Percentiles rank a stretch among this genome's conserved stretches.
Conservation (phyloP, 179 eudicot genomes). For the Beta corolliflora region DNA sequence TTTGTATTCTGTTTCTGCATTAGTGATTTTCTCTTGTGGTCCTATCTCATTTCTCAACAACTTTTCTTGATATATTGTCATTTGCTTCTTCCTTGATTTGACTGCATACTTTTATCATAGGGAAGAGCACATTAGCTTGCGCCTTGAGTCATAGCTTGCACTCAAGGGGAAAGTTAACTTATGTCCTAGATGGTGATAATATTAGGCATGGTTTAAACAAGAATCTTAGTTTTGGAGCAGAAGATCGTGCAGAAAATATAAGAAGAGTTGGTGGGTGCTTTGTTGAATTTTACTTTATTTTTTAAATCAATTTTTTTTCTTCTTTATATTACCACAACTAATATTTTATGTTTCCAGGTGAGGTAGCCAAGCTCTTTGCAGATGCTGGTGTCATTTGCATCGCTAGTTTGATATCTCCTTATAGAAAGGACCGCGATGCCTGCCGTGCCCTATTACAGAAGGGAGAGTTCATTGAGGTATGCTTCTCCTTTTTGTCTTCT, state of each 20-base stretch:
- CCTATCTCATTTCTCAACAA: background rate
- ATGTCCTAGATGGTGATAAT: slow-evolving; percentile 58
- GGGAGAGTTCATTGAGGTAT: slow-evolving; percentile 94
- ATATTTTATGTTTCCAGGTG: slow-evolving; percentile 45
- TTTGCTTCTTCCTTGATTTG: slow-evolving; percentile 8
- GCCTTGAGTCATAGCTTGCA: slow-evolving; percentile 48
- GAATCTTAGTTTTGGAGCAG: slow-evolving; percentile 44
- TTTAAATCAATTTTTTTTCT: background rate
- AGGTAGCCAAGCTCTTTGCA: slow-evolving; percentile 93
- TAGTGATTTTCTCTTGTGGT: background rate
- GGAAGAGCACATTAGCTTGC: slow-evolving; percentile 52
- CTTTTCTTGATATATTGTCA: background rate
- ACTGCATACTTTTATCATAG: slow-evolving; percentile 27
- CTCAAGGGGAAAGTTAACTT: slow-evolving; percentile 43
- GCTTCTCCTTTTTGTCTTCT: slow-evolving; percentile 13
- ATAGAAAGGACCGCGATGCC: slow-evolving; percentile 56
- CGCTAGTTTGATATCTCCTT: slow-evolving; percentile 92
- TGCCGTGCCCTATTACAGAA: slow-evolving; percentile 73
- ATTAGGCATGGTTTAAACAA: slow-evolving; percentile 52
- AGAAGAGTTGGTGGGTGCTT: slow-evolving; percentile 46
- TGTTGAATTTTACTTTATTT: background rate
- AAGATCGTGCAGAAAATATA: slow-evolving; percentile 51
- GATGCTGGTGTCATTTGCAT: slow-evolving; percentile 97
- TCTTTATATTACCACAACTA: slow-evolving; percentile 1
- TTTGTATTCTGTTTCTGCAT: background rate